Evolutionary conservation across 2,329 filamentous ascomycete species (phyloP).

Genomic region (Fusarium pseudograminearum): DNA sequence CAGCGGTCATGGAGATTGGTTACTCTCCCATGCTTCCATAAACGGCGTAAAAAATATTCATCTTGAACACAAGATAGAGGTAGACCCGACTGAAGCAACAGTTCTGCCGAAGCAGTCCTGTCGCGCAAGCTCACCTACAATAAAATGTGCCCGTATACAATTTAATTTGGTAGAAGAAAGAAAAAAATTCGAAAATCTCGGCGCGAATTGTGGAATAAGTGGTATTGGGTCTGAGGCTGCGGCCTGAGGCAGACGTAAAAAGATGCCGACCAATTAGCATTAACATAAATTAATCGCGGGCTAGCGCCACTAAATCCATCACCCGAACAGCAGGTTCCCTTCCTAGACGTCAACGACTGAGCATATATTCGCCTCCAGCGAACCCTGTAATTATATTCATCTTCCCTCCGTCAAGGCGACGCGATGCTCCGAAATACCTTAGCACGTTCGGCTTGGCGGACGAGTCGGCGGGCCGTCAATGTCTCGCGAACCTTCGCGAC

Average conservation of each 20-base stretch:
- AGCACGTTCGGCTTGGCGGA: conserved; percentile 76
- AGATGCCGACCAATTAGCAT: conserved; percentile 56
- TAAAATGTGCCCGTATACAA: conserved; percentile 78
- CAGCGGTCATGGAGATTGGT: conserved; percentile 69
- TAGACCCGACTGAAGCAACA: conserved; percentile 69
- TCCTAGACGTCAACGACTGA: conserved; percentile 57
- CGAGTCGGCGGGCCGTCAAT: conserved; percentile 67
- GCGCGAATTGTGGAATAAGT: conserved; percentile 40
- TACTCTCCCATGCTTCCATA: conserved; percentile 78
- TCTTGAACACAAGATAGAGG: conserved; percentile 81
- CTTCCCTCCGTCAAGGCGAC: conserved; percentile 67
- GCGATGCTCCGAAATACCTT: conserved; percentile 77
- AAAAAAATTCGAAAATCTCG: conserved; percentile 38
- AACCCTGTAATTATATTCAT: conserved; percentile 53
- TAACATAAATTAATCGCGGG: conserved; percentile 59
- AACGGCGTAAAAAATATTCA: conserved; percentile 68
- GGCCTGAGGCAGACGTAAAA: conserved; percentile 55
- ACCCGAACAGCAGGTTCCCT: conserved; percentile 55
- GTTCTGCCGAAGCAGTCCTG: conserved; percentile 53
- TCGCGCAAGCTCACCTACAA: conserved; percentile 76
- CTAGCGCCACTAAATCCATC: conserved; percentile 56
- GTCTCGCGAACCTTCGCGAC: conserved; percentile 85
- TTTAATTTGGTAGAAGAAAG: conserved; percentile 60
- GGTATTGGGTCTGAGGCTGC: conserved; percentile 12
- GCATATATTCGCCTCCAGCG: conserved; percentile 53